Base-by-base conservation (phyloP, 75 land plant species). In the Picea glauca region DNA sequence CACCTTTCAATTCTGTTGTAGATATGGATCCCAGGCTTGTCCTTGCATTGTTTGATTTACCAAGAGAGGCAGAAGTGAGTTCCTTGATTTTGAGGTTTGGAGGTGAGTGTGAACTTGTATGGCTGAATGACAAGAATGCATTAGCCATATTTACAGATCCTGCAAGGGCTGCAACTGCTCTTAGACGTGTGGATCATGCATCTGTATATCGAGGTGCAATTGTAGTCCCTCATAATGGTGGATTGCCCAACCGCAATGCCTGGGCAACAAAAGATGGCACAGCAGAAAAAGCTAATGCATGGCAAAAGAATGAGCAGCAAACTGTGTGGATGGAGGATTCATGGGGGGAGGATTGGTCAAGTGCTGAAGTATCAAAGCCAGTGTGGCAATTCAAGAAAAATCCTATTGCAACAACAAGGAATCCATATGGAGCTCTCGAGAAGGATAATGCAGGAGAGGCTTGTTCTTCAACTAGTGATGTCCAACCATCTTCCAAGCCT, bases 41-140 rank as follows among this genome's bases (percentile, higher is more conserved):
- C 33, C 91, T 98, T 35, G 89, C 93, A 13, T 83, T 98, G 43
- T 79, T 93, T 40, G 99, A 98, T 78, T 79, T 98, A 74, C 99
- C 99, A 0, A 81, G 98, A 64, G 99, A 98, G n/a, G 89, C 93
- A 13, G 99, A 93, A 77, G 86, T 97, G 0, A 98, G 98, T 73
- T 89, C 91, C 23, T 74, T 98, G 80, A 92, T 98, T 1, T 78
- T 98, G 76, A 87, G 99, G 72, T 98, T 98, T 83, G 99, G 96
- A 43, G 99, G 99, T 17, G 99, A 98, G 77, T 98, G 99, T 65
- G 98, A 98, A 76, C 88, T 98, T 20, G 93, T 90, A 14, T 98
- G 99, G 99, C 75, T 98, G 88, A 98, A 95, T 86, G 99, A 98
- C 80, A 93, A 86, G 88, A 98, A 98, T 84, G 99, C 99, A 43